A percentile compares a stretch with the other conserved stretches of the same genome.
phyloP scores from a whole-genome alignment of 768 basidiomycete genomes.

The Artomyces pyxidatus region DNA sequence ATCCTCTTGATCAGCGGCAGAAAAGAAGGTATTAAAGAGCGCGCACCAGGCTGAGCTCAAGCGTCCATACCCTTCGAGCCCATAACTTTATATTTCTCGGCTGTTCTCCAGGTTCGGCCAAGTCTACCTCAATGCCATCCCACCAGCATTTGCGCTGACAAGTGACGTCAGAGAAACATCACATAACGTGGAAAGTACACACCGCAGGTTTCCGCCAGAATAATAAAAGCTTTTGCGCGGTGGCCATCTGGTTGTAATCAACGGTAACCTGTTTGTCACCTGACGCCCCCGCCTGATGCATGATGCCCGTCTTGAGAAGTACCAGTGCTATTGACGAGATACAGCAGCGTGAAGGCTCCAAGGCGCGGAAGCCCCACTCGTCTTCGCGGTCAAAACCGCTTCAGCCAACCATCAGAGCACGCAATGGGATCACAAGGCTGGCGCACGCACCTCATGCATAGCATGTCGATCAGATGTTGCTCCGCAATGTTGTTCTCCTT shows the following conservation, averaged over 20 bases:
- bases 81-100: slow-evolving; percentile 76
- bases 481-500: slow-evolving; percentile 99
- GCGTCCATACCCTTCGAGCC: slow-evolving; percentile 97
- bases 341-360: slow-evolving; percentile 94
- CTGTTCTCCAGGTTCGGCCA: slow-evolving; percentile 49
- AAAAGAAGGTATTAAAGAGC: slow-evolving; percentile 7
- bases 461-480: slow-evolving; percentile 99
- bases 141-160: slow-evolving; percentile 98
- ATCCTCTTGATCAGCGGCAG: too few relatives aligned
- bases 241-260: slow-evolving; percentile 90
- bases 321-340: slow-evolving; percentile 98
- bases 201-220: slow-evolving; percentile 99
- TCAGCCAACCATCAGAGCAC: neutral
- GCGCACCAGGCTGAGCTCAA: slow-evolving; percentile 87
- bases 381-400: slow-evolving; percentile 98
- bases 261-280: slow-evolving; percentile 65
- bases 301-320: slow-evolving; percentile 93
- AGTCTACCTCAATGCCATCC: slow-evolving; percentile 91
- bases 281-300: slow-evolving; percentile 47
- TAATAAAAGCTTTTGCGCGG: slow-evolving; percentile 90
- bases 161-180: slow-evolving; percentile 5
- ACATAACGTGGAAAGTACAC: slow-evolving; percentile 38
- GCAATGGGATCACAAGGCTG: slow-evolving; percentile 13
- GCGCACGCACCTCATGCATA: slow-evolving; percentile 92
- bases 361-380: slow-evolving; percentile 93